A percentile compares a stretch with the other conserved stretches of the same genome.
Evolutionary conservation across 2,329 filamentous ascomycete genomes (phyloP).

Genomic region (Pseudogymnoascus sp.): DNA sequence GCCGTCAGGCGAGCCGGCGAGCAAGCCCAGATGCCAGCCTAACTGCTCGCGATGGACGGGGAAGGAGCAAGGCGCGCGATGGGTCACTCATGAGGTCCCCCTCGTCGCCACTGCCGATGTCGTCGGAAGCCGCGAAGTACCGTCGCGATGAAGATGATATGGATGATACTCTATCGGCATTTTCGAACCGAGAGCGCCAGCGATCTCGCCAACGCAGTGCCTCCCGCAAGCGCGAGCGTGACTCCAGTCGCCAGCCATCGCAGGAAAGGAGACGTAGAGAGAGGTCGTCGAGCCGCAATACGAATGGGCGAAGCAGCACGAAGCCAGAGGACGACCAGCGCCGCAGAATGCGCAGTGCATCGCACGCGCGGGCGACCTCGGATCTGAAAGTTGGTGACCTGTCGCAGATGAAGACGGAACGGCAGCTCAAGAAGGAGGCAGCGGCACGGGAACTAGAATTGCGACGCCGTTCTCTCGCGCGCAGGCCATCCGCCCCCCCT

Average conservation of each 20-base stretch:
- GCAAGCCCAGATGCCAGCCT: constrained; percentile 30
- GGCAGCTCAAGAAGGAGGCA: constrained; percentile 60
- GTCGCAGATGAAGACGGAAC: constrained; percentile 49
- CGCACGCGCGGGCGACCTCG: constrained; percentile 33
- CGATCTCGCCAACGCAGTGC: constrained; percentile 46
- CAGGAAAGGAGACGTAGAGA: constrained; percentile 26
- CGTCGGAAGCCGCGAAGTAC: constrained; percentile 45
- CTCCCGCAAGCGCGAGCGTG: constrained; percentile 34
- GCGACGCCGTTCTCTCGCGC: constrained; percentile 72
- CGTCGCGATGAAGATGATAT: constrained; percentile 54
- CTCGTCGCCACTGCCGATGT: constrained; percentile 71
- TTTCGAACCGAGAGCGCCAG: constrained; percentile 48
- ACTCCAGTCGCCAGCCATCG: constrained; percentile 25
- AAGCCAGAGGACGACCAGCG: constrained; percentile 18
- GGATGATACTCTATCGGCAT: constrained; percentile 50
- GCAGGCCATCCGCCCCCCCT: constrained; percentile 67
- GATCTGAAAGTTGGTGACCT: constrained; percentile 46
- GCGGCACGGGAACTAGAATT: constrained; percentile 83
- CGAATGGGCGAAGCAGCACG: constrained; percentile 19
- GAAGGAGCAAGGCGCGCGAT: constrained; percentile 54
- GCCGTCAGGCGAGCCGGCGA: constrained; percentile 33
- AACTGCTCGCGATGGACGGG: constrained; percentile 41
- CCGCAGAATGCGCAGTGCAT: constrained; percentile 24
- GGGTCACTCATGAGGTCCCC: constrained; percentile 61
- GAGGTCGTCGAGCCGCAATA: constrained; percentile 26